phyloP scores from a whole-genome alignment of 495 filamentous ascomycete species.

The Penicillium coprophilum region DNA sequence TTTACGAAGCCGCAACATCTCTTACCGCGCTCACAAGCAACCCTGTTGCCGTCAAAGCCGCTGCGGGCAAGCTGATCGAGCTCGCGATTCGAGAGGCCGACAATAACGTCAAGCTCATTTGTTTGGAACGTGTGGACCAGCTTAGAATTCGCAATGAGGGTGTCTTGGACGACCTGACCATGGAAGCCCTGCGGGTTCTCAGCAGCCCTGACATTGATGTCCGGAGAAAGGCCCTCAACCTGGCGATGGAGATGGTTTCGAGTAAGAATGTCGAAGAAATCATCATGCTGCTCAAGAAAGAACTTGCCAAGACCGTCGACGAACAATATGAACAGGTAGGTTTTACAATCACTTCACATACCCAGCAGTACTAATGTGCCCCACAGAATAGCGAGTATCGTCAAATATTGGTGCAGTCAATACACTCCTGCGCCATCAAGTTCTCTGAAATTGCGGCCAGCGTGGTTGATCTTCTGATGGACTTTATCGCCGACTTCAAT shows the following conservation, averaged over 20 bases:
- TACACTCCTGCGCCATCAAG: conserved; percentile 97
- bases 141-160: conserved; percentile 90
- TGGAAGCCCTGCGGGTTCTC: conserved; percentile 97
- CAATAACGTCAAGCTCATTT: conserved; percentile 99
- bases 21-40: conserved; percentile 92
- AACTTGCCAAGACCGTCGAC: conserved; percentile 95
- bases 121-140: conserved; percentile 91
- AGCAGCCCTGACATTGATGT: conserved; percentile 97
- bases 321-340: conserved; percentile 92
- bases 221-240: conserved; percentile 82
- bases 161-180: conserved; percentile 90
- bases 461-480: conserved; percentile 97
- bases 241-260: conserved; percentile 96
- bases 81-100: conserved; percentile 95
- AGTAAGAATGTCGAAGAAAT: conserved; percentile 99
- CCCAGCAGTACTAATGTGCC: conserved; percentile 21
- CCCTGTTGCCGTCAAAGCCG: conserved; percentile 96
- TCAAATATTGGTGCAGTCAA: conserved; percentile 91
- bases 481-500: conserved; percentile 98
- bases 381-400: conserved; percentile 88
- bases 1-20: conserved; percentile 98
- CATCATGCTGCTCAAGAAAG: conserved; percentile 93
- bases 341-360: neutral
- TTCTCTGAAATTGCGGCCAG: conserved; percentile 97
- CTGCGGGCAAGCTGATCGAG: conserved; percentile 93